Conservation (phyloP, 345 rosid genomes). For the Leavenworthia alabamica region DNA sequence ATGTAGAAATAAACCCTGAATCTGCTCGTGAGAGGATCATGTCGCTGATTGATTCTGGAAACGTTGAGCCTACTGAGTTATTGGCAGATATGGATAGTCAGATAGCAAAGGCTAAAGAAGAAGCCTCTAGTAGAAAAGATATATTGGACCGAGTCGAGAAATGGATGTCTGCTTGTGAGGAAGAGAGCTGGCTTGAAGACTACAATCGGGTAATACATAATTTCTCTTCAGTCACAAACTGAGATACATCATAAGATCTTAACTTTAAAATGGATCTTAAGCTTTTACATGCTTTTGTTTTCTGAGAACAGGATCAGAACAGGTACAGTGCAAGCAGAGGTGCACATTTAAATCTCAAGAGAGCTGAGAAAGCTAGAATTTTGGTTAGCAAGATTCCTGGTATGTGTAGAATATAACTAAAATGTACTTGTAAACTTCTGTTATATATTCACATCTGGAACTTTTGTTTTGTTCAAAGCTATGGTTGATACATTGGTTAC, state of each 20-base stretch:
- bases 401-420: constrained; percentile 24
- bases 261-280: background rate
- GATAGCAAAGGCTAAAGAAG: constrained; percentile 84
- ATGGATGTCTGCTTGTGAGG: constrained; percentile 99
- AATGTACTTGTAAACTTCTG: background rate
- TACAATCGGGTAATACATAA: constrained; percentile 63
- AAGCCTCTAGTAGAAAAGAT: constrained; percentile 84
- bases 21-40: constrained; percentile 86
- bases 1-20: constrained; percentile 71
- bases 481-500: constrained; percentile 84
- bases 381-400: constrained; percentile 97
- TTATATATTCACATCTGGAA: constrained; percentile 1
- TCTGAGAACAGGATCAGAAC: constrained; percentile 78
- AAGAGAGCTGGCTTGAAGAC: constrained; percentile 99
- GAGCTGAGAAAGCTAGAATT: constrained; percentile 90
- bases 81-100: constrained; percentile 92
- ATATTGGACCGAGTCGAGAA: constrained; percentile 95
- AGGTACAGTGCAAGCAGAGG: constrained; percentile 96
- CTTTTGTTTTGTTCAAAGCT: constrained; percentile 34
- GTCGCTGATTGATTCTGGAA: constrained; percentile 76
- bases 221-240: background rate
- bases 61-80: constrained; percentile 84
- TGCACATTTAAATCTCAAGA: constrained; percentile 97
- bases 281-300: background rate
- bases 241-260: background rate